Conservation (phyloP, 352 stramenopile genomes). For the Globisporangium mamillatum region DNA sequence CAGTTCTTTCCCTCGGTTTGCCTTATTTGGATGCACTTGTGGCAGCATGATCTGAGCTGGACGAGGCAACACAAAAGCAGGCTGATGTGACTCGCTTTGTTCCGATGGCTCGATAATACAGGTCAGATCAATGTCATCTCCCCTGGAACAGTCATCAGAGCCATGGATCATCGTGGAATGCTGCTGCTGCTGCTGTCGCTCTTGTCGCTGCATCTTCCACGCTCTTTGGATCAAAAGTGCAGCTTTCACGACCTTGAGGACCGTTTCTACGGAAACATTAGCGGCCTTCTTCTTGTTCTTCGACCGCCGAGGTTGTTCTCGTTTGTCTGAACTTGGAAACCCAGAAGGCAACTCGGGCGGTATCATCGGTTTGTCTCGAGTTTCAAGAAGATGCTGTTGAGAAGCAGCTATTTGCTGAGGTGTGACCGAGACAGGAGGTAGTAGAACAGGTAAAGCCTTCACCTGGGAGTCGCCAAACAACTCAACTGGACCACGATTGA, state of each 20-base stretch:
- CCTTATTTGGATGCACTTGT: neutral
- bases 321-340: neutral
- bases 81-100: neutral
- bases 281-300: neutral
- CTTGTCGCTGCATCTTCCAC: neutral
- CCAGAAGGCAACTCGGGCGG: neutral
- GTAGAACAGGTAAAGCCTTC: neutral
- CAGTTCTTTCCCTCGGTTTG: neutral
- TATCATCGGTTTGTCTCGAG: neutral
- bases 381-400: neutral
- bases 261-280: neutral
- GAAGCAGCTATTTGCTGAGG: neutral
- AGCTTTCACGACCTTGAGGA: neutral
- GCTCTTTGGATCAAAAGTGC: neutral
- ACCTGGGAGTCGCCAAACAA: neutral
- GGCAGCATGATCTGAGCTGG: neutral
- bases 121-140: neutral
- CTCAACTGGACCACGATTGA: neutral
- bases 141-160: neutral
- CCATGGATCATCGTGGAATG: neutral
- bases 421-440: neutral
- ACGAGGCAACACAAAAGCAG: neutral
- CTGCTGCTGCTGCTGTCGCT: neutral
- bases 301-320: neutral
- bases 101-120: neutral